Percentiles rank a stretch among this genome's conserved stretches.
phyloP scores from a whole-genome alignment of 768 basidiomycete genomes.

The Auricularia sp. region DNA sequence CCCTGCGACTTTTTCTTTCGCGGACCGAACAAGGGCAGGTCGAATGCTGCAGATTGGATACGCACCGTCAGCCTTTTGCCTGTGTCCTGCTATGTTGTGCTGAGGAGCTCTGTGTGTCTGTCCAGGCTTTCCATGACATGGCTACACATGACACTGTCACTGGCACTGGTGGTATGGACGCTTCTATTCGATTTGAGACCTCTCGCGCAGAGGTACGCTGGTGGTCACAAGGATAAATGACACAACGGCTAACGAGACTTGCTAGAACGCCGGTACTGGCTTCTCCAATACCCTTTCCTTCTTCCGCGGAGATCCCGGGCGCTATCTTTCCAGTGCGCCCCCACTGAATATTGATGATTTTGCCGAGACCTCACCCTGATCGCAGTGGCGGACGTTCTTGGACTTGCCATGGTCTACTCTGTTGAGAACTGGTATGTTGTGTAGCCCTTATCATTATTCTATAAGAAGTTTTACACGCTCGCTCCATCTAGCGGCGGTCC shows the following conservation, averaged over 20 bases:
- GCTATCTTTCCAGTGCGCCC: slow-evolving; percentile 33
- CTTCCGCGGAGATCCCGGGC: slow-evolving; percentile 33
- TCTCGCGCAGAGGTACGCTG: slow-evolving; percentile 18
- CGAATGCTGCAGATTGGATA: background rate
- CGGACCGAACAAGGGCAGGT: background rate
- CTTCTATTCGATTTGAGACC: slow-evolving; percentile 39
- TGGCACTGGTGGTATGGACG: slow-evolving; percentile 40
- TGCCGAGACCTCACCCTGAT: too few species aligned
- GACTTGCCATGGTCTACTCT: slow-evolving; percentile 22
- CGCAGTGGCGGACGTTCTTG: slow-evolving; percentile 36
- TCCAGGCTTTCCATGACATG: slow-evolving; percentile 40
- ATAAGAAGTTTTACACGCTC: slow-evolving; percentile 6
- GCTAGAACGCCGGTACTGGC: slow-evolving; percentile 36
- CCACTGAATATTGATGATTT: too few species aligned
- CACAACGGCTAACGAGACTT: background rate
- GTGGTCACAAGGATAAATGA: too few species aligned
- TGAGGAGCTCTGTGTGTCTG: background rate
- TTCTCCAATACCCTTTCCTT: slow-evolving; percentile 35
- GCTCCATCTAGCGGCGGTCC: slow-evolving; percentile 38
- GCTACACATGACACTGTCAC: slow-evolving; percentile 34
- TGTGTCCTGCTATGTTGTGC: background rate
- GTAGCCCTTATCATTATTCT: background rate
- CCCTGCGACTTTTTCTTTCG: background rate
- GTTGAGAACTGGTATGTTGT: background rate
- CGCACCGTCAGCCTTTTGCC: background rate